phyloP scores from a whole-genome alignment of 495 filamentous ascomycete genomes.

The Penicillium subrubescens region DNA sequence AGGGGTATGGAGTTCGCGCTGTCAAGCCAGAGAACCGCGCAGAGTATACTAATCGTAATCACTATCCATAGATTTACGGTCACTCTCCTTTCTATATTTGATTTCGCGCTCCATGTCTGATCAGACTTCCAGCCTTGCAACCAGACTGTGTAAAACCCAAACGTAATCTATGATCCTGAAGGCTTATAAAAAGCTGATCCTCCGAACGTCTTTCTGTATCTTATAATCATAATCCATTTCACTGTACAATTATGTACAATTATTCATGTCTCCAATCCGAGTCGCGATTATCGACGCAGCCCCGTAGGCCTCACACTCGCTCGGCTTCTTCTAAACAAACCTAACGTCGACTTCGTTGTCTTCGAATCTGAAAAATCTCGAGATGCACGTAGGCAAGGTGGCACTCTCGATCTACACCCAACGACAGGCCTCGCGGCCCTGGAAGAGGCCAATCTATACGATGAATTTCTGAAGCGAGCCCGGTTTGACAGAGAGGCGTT shows the following conservation, averaged over 20 bases:
- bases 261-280: conserved; percentile 8
- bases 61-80: background rate
- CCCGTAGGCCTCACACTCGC: conserved; percentile 57
- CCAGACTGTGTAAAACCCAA: background rate
- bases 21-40: background rate
- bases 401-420: conserved; percentile 58
- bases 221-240: background rate
- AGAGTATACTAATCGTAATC: background rate
- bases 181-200: background rate
- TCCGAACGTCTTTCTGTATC: background rate
- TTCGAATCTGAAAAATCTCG: conserved; percentile 51
- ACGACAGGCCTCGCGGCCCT: conserved; percentile 53
- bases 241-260: too few relatives aligned
- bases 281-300: conserved; percentile 50
- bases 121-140: background rate
- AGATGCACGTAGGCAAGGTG: conserved; percentile 44
- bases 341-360: conserved; percentile 35
- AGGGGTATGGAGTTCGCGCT: background rate
- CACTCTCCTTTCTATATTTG: background rate
- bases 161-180: background rate
- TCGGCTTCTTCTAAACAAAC: conserved; percentile 48
- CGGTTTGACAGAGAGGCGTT: conserved; percentile 49
- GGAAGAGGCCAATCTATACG: conserved; percentile 50
- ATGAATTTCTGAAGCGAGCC: conserved; percentile 47
- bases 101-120: background rate